A percentile compares a stretch with the other conserved stretches of the same genome.
These are phyloP conservation scores for Musa beccarii DNA, from an alignment of 176 grass and related monocot genomes.

Conservation along the genomic window DNA sequence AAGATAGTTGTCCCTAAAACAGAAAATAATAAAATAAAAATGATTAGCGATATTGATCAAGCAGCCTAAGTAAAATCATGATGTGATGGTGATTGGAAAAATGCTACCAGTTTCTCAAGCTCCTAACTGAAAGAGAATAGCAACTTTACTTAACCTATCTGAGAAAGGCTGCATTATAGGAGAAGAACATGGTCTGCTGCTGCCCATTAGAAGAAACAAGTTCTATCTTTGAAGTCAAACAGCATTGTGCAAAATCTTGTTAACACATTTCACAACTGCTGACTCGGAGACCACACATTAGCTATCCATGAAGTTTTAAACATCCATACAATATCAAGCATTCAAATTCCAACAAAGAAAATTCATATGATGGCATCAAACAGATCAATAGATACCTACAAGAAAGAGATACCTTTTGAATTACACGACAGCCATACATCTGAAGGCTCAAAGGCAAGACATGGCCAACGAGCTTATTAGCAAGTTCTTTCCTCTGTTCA, in stretches of 20 bases:
- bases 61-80: background rate
- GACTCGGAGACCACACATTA: background rate
- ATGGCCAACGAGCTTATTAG: slow-evolving; percentile 79
- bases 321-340: background rate
- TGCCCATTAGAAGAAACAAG: background rate
- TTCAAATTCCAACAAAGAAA: background rate
- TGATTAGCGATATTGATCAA: background rate
- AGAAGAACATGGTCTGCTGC: background rate
- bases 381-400: background rate
- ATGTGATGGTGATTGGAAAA: background rate
- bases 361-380: background rate
- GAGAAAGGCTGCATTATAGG: background rate
- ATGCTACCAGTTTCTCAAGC: background rate
- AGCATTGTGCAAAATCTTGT: background rate
- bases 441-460: slow-evolving; percentile 86
- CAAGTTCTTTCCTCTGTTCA: slow-evolving; percentile 87
- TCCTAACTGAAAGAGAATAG: background rate
- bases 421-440: slow-evolving; percentile 98
- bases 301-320: too few species aligned
- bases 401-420: slow-evolving; percentile 71
- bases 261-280: background rate
- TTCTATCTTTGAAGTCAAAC: background rate
- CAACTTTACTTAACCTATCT: background rate
- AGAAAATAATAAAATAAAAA: background rate
- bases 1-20: too few species aligned